Percentiles rank a stretch among this genome's conserved stretches.
Evolutionary conservation across 2,329 filamentous ascomycete species (phyloP).

Genomic region (Didymosphaeria variabile): DNA sequence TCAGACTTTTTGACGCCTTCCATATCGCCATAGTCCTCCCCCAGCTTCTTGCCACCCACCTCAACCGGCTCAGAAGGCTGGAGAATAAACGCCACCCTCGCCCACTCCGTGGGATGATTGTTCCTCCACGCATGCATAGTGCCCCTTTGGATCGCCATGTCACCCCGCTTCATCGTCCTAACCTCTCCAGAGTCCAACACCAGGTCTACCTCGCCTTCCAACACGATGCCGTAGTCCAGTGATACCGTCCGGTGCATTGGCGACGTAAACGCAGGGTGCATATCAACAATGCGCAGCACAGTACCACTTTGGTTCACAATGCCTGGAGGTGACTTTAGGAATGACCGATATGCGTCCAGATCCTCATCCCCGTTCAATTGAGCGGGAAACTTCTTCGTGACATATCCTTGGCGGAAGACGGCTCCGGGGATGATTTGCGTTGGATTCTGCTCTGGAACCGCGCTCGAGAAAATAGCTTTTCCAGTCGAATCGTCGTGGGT

Average conservation of each 20-base stretch:
- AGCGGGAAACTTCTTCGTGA: slow-evolving; percentile 58
- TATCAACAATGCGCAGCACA: slow-evolving; percentile 53
- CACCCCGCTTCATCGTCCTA: slow-evolving; percentile 43
- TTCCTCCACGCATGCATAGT: slow-evolving; percentile 53
- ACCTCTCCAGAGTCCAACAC: slow-evolving; percentile 50
- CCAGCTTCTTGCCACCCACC: slow-evolving; percentile 33
- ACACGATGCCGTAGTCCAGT: slow-evolving; percentile 50
- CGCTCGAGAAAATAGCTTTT: slow-evolving; percentile 44
- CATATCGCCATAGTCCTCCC: slow-evolving; percentile 44
- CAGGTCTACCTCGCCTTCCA: slow-evolving; percentile 50
- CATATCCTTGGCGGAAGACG: slow-evolving; percentile 59
- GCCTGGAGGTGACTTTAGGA: slow-evolving; percentile 57
- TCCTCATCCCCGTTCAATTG: slow-evolving; percentile 57
- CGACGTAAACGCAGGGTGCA: slow-evolving; percentile 36
- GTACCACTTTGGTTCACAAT: slow-evolving; percentile 58
- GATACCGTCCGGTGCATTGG: slow-evolving; percentile 52
- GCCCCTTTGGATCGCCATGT: slow-evolving; percentile 49
- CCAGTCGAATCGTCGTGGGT: slow-evolving; percentile 44
- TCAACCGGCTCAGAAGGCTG: slow-evolving; percentile 39
- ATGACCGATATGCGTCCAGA: slow-evolving; percentile 55
- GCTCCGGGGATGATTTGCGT: slow-evolving; percentile 29
- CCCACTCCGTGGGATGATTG: slow-evolving; percentile 36
- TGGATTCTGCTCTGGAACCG: slow-evolving; percentile 35
- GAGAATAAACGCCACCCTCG: slow-evolving; percentile 44
- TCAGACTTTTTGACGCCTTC: slow-evolving; percentile 40